Evolutionary conservation across 2,329 filamentous ascomycete genomes (phyloP).

Genomic region (Scorias spongiosa): DNA sequence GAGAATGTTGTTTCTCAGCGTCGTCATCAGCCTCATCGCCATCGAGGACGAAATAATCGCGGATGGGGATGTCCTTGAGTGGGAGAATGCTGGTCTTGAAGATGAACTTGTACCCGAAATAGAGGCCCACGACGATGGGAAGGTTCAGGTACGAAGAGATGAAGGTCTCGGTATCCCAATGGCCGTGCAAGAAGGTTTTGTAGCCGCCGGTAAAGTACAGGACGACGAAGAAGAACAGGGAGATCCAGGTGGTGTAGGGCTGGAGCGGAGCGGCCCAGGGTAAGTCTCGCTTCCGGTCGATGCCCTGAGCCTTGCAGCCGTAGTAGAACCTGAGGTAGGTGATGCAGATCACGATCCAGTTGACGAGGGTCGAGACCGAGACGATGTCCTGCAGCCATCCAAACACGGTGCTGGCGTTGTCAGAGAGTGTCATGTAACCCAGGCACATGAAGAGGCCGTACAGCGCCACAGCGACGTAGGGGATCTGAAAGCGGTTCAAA

Average conservation of each 20-base stretch:
- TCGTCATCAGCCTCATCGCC: background rate
- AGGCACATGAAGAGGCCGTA: slow-evolving; percentile 26
- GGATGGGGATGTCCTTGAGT: background rate
- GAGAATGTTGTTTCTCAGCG: background rate
- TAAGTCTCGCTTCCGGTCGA: slow-evolving; percentile 27
- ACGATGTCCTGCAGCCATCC: slow-evolving; percentile 22
- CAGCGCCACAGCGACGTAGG: slow-evolving; percentile 31
- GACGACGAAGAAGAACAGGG: slow-evolving; percentile 31
- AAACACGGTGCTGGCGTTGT: slow-evolving; percentile 12
- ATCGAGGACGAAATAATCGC: background rate
- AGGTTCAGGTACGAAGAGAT: slow-evolving; percentile 41
- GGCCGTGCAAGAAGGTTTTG: slow-evolving; percentile 34
- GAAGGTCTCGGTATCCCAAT: slow-evolving; percentile 33
- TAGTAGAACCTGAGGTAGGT: slow-evolving; percentile 33
- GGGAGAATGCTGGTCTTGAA: background rate
- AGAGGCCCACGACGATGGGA: slow-evolving; percentile 33
- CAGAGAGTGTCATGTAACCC: slow-evolving; percentile 22
- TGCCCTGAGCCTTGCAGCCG: background rate
- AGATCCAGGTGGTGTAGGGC: slow-evolving; percentile 38
- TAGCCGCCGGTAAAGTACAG: slow-evolving; percentile 44
- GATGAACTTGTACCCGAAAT: slow-evolving; percentile 18
- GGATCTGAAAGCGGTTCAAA: slow-evolving; percentile 33
- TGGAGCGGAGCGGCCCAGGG: slow-evolving; percentile 37
- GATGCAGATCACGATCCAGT: slow-evolving; percentile 26
- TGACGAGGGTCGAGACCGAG: slow-evolving; percentile 23